Percentiles rank a stretch among this genome's conserved stretches.
Conservation (phyloP, 441 rosid species). For the Gossypium davidsonii region DNA sequence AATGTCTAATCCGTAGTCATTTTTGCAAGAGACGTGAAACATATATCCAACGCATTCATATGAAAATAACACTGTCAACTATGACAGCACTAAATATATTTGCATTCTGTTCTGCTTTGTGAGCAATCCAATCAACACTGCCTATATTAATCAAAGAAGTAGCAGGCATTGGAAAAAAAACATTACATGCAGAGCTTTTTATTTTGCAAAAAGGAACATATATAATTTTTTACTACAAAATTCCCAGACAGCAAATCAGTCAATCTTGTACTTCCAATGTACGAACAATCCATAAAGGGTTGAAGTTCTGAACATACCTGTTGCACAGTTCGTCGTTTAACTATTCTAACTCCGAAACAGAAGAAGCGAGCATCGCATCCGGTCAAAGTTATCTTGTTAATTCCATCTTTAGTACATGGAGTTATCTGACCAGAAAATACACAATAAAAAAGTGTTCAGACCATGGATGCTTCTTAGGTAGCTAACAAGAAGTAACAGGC, state of each 20-base stretch:
- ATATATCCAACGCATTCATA: not conserved
- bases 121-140: not conserved
- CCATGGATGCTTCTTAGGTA: not conserved
- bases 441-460: not conserved
- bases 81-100: not conserved
- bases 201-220: not conserved
- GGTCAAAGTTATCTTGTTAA: constrained; percentile 65
- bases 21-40: not conserved
- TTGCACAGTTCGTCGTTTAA: constrained; percentile 71
- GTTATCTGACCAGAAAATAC: constrained; percentile 54
- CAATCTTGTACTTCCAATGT: not conserved
- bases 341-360: constrained; percentile 90
- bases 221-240: not conserved
- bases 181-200: not conserved
- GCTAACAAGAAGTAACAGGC: not conserved
- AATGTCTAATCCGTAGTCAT: not conserved
- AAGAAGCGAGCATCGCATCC: constrained; percentile 77
- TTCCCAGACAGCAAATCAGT: not conserved
- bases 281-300: not conserved
- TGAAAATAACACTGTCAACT: not conserved
- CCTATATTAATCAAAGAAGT: not conserved
- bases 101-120: not conserved
- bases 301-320: constrained; percentile 45
- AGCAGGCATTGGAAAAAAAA: not conserved
- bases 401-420: constrained; percentile 61